Conservation (phyloP, 768 basidiomycete genomes). For the Megacollybia marginata region DNA sequence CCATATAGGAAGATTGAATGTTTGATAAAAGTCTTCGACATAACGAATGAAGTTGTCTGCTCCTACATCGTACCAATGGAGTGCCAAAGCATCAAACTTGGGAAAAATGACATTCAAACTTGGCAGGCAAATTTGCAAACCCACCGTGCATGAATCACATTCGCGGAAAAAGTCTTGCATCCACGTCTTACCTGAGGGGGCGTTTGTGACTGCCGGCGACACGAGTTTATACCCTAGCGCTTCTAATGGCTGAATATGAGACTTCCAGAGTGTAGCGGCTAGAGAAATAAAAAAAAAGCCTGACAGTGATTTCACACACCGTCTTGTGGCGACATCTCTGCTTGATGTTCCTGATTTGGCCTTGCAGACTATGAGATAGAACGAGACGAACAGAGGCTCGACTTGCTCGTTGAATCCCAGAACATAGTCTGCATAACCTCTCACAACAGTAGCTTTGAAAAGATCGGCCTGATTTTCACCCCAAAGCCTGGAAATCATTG, state of each 20-base stretch:
- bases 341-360: constrained; percentile 58
- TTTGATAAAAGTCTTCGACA: constrained; percentile 35
- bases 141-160: constrained; percentile 48
- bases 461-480: constrained; percentile 41
- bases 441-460: constrained; percentile 38
- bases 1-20: constrained; percentile 40
- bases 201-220: constrained; percentile 64
- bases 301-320: constrained; percentile 37
- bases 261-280: constrained; percentile 38
- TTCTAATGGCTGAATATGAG: constrained; percentile 54
- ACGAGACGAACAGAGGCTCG: neutral
- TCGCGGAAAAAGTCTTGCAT: constrained; percentile 46
- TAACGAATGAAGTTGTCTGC: constrained; percentile 44
- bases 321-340: constrained; percentile 44
- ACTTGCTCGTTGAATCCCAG: constrained; percentile 74
- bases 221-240: constrained; percentile 48
- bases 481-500: constrained; percentile 30
- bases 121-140: constrained; percentile 17
- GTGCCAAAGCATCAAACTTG: constrained; percentile 48
- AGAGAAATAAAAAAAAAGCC: too few species aligned
- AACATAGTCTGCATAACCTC: constrained; percentile 43
- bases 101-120: neutral
- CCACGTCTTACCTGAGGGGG: constrained; percentile 55
- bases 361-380: constrained; percentile 28
- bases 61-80: constrained; percentile 65